Conservation (phyloP, 2,329 filamentous ascomycete species). For the Fonsecaea monophora region DNA sequence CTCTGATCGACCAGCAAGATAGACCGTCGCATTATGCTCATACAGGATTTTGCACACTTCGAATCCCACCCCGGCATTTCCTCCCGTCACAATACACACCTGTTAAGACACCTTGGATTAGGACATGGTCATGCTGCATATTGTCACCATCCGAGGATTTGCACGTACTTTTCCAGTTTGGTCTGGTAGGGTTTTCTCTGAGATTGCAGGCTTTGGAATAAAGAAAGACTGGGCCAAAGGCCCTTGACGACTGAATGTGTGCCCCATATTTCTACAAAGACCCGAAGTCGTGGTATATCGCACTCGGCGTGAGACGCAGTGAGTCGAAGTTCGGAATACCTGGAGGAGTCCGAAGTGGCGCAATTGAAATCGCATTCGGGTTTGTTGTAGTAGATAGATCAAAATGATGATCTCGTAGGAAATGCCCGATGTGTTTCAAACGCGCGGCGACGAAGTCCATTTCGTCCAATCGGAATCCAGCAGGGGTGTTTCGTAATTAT, state of each 20-base stretch:
- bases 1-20: slow-evolving; percentile 22
- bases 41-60: slow-evolving; percentile 63
- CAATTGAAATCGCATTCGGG: not conserved
- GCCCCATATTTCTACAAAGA: slow-evolving; percentile 1
- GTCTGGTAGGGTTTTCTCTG: slow-evolving; percentile 27
- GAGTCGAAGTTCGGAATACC: not conserved
- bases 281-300: not conserved
- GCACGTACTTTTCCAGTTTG: slow-evolving; percentile 45
- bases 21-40: slow-evolving; percentile 56
- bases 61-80: slow-evolving; percentile 57
- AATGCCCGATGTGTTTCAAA: slow-evolving; percentile 1
- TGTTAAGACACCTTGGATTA: not conserved
- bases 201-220: slow-evolving; percentile 46
- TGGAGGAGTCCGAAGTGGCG: not conserved
- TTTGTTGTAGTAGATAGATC: not conserved
- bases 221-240: slow-evolving; percentile 17
- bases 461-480: not conserved
- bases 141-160: not conserved
- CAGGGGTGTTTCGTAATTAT: not conserved
- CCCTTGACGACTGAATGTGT: not conserved
- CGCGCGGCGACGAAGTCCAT: not conserved
- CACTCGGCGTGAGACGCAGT: not conserved
- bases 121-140: not conserved
- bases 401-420: not conserved
- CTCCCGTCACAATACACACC: slow-evolving; percentile 60